phyloP scores from a whole-genome alignment of 2,329 filamentous ascomycete genomes.

The Epichloe hybrida region DNA sequence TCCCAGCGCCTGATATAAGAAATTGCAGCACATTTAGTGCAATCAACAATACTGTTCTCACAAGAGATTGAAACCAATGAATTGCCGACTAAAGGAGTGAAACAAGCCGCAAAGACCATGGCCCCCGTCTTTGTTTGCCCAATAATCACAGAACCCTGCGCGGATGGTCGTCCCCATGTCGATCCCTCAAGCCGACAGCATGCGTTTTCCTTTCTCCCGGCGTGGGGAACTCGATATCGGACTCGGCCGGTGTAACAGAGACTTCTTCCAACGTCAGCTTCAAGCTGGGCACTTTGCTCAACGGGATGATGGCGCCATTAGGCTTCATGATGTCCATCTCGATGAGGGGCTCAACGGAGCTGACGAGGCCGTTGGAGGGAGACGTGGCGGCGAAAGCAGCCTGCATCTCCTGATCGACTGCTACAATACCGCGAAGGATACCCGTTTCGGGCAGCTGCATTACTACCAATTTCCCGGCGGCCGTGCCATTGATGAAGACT shows the following conservation, averaged over 20 bases:
- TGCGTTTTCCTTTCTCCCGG: conserved; percentile 9
- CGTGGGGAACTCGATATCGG: conserved; percentile 16
- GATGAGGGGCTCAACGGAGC: conserved; percentile 1
- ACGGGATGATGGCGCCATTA: conserved; percentile 18
- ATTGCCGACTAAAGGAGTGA: no score
- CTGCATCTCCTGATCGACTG: conserved; percentile 29
- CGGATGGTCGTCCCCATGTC: not conserved
- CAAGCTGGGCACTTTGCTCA: conserved; percentile 21
- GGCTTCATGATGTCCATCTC: conserved; percentile 11
- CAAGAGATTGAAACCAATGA: no score
- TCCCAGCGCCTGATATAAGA: no score
- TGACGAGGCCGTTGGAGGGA: not conserved
- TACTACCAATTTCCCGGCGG: conserved; percentile 21
- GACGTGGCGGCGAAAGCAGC: not conserved
- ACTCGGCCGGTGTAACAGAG: conserved; percentile 13
- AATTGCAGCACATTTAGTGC: no score
- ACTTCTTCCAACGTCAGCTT: conserved; percentile 23
- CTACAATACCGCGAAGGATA: conserved; percentile 19
- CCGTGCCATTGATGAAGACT: conserved; percentile 19
- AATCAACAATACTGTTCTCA: no score
- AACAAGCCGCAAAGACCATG: not conserved
- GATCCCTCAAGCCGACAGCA: not conserved
- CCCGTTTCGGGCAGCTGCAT: conserved; percentile 22
- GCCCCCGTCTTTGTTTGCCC: not conserved
- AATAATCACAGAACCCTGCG: not conserved